Conservation (phyloP, 2,329 filamentous ascomycete species). For the Epichloe brachyelytri region DNA sequence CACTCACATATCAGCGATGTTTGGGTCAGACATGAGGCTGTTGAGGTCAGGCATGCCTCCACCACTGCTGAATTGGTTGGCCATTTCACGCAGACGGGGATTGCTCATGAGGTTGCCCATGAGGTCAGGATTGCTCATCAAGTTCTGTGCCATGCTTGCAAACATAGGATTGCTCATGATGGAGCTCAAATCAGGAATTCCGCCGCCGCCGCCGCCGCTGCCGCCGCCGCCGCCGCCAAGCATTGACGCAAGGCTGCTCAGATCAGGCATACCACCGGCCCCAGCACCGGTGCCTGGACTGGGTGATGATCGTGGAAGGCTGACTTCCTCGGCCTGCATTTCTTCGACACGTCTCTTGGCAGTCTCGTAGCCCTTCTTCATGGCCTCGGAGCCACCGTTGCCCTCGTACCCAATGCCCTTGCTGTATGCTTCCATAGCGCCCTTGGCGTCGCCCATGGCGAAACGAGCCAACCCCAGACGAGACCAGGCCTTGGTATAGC, state of each 20-base stretch:
- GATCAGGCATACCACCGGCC: conserved; percentile 54
- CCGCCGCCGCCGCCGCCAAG: conserved; percentile 49
- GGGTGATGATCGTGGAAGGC: conserved; percentile 31
- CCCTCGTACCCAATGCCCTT: conserved; percentile 90
- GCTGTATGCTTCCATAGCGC: conserved; percentile 87
- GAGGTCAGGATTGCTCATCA: conserved; percentile 94
- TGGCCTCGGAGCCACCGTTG: conserved; percentile 85
- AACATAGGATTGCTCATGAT: conserved; percentile 99
- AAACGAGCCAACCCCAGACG: conserved; percentile 83
- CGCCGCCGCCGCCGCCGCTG: conserved; percentile 46
- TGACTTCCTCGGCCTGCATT: conserved; percentile 39
- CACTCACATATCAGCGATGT: conserved; percentile 86
- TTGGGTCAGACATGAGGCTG: conserved; percentile 82
- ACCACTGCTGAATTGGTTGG: conserved; percentile 59
- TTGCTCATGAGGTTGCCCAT: conserved; percentile 92
- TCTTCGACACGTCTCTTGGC: conserved; percentile 80
- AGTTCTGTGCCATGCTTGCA: conserved; percentile 86
- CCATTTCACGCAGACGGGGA: conserved; percentile 78
- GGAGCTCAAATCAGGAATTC: conserved; percentile 75
- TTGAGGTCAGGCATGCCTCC: conserved; percentile 84
- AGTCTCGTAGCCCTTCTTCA: conserved; percentile 95
- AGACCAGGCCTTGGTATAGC: conserved; percentile 96
- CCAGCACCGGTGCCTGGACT: conserved; percentile 38
- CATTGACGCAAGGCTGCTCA: conserved; percentile 60
- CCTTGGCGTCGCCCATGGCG: conserved; percentile 80